Base-by-base conservation (phyloP, 139 green algal genomes). In the Picochlorum sp. region DNA sequence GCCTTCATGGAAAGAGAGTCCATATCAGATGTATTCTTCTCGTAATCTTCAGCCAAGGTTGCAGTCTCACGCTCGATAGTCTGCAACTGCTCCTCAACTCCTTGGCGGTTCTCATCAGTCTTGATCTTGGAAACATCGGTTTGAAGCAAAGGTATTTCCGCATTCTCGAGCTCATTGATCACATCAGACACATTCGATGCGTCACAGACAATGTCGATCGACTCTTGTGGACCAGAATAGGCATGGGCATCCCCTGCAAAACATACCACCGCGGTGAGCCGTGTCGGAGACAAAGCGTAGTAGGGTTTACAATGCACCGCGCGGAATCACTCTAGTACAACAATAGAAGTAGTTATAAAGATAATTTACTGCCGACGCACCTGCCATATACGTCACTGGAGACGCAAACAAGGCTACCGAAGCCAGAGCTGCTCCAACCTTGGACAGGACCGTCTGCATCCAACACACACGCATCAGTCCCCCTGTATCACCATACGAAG, bases 51-150 rank as follows among this genome's bases (percentile, higher is more conserved):
- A 34, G 56, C 56, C 56, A 62, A 20, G 18, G 31, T 62, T 6
- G 56, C 56, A 45, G 56, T 20, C n/a, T 62, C 56, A 20, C n/a
- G 56, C 56, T 62, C 56, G 56, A 62, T 62, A 11, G 18, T 1
- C n/a, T 62, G 30, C 16, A 62, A 20, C 18, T 45, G 16, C 56
- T 62, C n/a, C 56, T 62, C 56, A 45, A 45, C 56, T 18, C 30
- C 56, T 45, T 62, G 18, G 16, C 18, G 16, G 16, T 20, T 28
- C 16, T 62, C 31, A n/a, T n/a, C 16, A 45, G 56, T 20, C 47
- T 54, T 54, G 10, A 62, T n/a, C n/a, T 62, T 62, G 13, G 30
- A 13, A 8, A 62, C 18, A 20, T 45, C 56, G 8, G 16, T 20
- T 14, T 62, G 30, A 18, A 62, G 56, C 55, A 54, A 0, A 44